phyloP scores from a whole-genome alignment of 1,284 basidiomycete species.

The Marasmius oreades region DNA sequence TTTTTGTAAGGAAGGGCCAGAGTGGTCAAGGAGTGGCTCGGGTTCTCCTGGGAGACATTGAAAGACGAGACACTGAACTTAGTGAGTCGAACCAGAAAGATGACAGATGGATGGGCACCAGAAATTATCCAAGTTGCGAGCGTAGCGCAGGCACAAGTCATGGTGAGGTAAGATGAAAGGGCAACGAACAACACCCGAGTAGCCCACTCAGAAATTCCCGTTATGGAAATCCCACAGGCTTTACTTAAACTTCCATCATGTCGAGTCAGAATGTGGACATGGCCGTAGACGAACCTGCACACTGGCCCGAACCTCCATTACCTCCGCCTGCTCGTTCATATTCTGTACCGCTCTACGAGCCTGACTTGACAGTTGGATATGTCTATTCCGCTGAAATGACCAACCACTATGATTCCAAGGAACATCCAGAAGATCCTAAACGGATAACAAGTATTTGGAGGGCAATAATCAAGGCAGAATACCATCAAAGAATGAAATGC shows the following conservation, averaged over 20 bases:
- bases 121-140: no score
- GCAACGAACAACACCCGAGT: no score
- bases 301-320: conserved; percentile 2
- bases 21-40: no score
- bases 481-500: conserved; percentile 72
- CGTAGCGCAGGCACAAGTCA: no score
- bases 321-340: conserved; percentile 28
- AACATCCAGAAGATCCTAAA: conserved; percentile 87
- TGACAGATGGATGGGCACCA: no score
- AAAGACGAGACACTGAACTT: no score
- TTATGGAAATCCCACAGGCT: no score
- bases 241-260: background rate
- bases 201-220: no score
- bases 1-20: no score
- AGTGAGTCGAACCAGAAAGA: no score
- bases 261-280: background rate
- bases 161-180: no score
- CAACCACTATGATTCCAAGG: conserved; percentile 59
- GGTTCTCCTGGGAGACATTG: no score
- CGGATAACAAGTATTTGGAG: conserved; percentile 80
- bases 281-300: background rate
- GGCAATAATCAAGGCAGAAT: conserved; percentile 57
- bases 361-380: conserved; percentile 64
- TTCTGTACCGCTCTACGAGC: conserved; percentile 35
- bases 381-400: conserved; percentile 90